Percentiles rank a stretch among this genome's conserved stretches.
Conservation (phyloP, 2,329 filamentous ascomycete genomes). For the Esteya vermicola region DNA sequence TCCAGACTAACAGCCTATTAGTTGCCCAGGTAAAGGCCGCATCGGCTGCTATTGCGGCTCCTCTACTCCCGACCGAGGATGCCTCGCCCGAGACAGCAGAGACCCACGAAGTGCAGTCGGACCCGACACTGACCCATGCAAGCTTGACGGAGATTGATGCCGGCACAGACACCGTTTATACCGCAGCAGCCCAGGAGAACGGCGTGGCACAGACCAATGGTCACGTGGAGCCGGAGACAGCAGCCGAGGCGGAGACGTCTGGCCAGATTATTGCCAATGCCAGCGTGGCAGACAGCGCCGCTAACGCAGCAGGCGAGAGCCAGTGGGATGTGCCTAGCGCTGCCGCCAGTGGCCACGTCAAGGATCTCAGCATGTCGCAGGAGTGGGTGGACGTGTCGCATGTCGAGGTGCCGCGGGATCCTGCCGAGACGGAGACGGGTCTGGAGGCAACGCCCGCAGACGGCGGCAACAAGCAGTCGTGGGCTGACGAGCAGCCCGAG, state of each 20-base stretch:
- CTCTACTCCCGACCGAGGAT: constrained; percentile 20
- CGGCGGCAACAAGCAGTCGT: constrained; percentile 47
- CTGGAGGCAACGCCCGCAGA: constrained; percentile 45
- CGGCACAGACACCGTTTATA: constrained; percentile 11
- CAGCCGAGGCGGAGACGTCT: constrained; percentile 8
- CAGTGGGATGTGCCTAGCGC: constrained; percentile 41
- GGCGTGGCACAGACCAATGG: constrained; percentile 20
- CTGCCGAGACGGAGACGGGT: constrained; percentile 58
- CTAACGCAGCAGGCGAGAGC: constrained; percentile 47
- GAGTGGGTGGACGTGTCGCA: constrained; percentile 68
- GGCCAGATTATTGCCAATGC: constrained; percentile 30
- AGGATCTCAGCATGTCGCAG: constrained; percentile 33
- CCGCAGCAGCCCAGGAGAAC: constrained; percentile 1
- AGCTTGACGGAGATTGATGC: constrained; percentile 52
- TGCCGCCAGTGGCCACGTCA: constrained; percentile 12
- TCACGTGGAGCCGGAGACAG: constrained; percentile 21
- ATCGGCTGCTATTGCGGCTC: constrained; percentile 36
- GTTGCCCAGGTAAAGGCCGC: constrained; percentile 45
- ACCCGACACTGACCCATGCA: constrained; percentile 54
- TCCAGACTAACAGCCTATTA: constrained; percentile 17
- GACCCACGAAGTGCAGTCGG: constrained; percentile 28
- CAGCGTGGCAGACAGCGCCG: constrained; percentile 34
- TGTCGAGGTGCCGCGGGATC: constrained; percentile 59
- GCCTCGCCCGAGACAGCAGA: constrained; percentile 11
- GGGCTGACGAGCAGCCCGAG: constrained; percentile 68